phyloP scores from a whole-genome alignment of 495 filamentous ascomycete species.

The Talaromyces ruber region DNA sequence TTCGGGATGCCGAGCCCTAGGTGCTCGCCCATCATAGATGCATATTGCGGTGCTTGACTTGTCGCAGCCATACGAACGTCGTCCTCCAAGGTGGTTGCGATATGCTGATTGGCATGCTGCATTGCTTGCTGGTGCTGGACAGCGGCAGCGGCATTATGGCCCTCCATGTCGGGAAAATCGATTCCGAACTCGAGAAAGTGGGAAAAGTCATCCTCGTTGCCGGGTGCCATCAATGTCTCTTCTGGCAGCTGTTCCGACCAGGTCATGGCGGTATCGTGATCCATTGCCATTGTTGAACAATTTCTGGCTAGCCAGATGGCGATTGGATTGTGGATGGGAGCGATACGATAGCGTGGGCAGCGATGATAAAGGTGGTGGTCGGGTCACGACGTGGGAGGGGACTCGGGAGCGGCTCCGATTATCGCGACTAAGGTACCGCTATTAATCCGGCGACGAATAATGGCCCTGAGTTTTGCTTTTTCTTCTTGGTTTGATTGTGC shows the following conservation, averaged over 20 bases:
- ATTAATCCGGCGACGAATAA: constrained; percentile 14
- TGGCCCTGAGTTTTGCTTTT: constrained; percentile 3
- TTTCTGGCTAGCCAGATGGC: background rate
- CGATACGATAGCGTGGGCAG: background rate
- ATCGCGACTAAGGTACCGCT: background rate
- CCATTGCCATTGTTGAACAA: constrained; percentile 19
- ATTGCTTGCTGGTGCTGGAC: constrained; percentile 21
- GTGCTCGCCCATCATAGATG: constrained; percentile 3
- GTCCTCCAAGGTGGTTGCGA: constrained; percentile 23
- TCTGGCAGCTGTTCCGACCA: constrained; percentile 33
- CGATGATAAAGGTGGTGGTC: background rate
- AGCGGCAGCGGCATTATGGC: constrained; percentile 22
- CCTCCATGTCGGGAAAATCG: constrained; percentile 39
- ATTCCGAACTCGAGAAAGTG: constrained; percentile 46
- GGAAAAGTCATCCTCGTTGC: constrained; percentile 42
- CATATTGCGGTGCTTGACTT: constrained; percentile 19
- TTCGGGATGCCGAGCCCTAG: constrained; percentile 1
- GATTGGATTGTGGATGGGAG: background rate
- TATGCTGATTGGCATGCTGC: constrained; percentile 21
- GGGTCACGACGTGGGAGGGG: constrained; percentile 5
- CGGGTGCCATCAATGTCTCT: constrained; percentile 20
- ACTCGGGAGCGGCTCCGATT: constrained; percentile 1
- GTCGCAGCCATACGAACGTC: constrained; percentile 21
- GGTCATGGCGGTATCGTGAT: constrained; percentile 29
- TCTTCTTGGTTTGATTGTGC: background rate